phyloP scores from a whole-genome alignment of 108 stramenopile species.

The Nitzschia sp. region DNA sequence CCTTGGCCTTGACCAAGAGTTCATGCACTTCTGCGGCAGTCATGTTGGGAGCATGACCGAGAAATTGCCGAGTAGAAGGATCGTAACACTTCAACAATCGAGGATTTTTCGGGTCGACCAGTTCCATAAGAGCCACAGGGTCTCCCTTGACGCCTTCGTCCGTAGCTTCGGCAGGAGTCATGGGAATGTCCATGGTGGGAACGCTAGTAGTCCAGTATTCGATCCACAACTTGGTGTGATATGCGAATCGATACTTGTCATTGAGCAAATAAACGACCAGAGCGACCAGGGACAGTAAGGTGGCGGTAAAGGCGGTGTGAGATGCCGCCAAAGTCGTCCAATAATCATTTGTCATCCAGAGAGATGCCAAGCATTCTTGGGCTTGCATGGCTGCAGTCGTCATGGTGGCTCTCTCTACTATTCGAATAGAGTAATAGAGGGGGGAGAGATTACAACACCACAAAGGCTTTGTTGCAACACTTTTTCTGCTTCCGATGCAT shows the following conservation, averaged over 20 bases:
- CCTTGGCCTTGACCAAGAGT: constrained; percentile 67
- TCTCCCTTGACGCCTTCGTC: constrained; percentile 55
- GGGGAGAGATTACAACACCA: too few species aligned
- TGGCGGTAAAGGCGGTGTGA: too few species aligned
- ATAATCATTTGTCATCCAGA: too few species aligned
- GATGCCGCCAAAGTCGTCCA: too few species aligned
- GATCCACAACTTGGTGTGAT: constrained; percentile 36
- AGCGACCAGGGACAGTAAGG: not conserved
- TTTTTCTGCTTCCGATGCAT: too few species aligned
- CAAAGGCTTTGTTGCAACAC: too few species aligned
- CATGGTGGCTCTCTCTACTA: too few species aligned
- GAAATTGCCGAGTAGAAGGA: constrained; percentile 80
- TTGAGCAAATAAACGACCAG: constrained; percentile 22
- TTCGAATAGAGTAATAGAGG: too few species aligned
- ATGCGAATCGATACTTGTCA: constrained; percentile 28
- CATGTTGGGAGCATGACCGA: constrained; percentile 89
- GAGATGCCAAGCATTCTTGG: too few species aligned
- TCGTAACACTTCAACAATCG: constrained; percentile 86
- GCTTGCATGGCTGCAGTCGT: too few species aligned
- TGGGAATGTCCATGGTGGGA: constrained; percentile 46
- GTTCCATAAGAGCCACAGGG: constrained; percentile 19
- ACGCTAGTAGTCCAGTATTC: constrained; percentile 42
- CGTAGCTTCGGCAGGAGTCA: constrained; percentile 48
- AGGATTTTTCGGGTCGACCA: constrained; percentile 56
- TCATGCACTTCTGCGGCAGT: constrained; percentile 74